phyloP scores from a whole-genome alignment of 192 early-diverging fungal genomes.

The Entophlyctis luteolus region DNA sequence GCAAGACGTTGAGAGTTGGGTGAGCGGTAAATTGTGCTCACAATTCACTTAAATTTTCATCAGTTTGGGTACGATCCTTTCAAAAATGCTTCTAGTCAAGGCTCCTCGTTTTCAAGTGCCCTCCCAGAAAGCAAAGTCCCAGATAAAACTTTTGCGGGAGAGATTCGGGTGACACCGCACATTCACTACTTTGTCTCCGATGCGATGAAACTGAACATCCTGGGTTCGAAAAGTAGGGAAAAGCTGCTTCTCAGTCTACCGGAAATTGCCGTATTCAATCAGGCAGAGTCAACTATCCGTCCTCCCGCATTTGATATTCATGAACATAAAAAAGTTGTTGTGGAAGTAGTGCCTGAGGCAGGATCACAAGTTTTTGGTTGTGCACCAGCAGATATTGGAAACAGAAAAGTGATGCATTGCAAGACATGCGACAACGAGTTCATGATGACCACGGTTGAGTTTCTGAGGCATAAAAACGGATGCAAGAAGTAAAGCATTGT shows the following conservation, averaged over 20 bases:
- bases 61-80: conserved; percentile 48
- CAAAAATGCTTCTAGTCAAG: no score
- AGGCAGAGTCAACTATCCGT: neutral
- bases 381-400: neutral
- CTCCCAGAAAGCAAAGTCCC: no score
- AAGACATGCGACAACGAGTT: conserved; percentile 16
- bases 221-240: conserved; percentile 1
- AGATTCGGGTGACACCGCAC: conserved; percentile 35
- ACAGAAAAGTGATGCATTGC: conserved; percentile 13
- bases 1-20: conserved; percentile 35
- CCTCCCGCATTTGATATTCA: neutral
- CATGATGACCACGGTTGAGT: conserved; percentile 23
- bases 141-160: neutral
- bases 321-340: neutral
- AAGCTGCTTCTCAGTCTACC: neutral
- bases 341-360: no score
- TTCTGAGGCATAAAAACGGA: conserved; percentile 29
- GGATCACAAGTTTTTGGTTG: neutral
- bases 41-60: neutral
- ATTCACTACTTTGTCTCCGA: conserved; percentile 32
- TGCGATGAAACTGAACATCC: conserved; percentile 1
- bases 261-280: neutral
- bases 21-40: conserved; percentile 6
- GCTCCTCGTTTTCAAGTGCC: no score
- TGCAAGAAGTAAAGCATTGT: conserved; percentile 25